Percentiles rank a stretch among this genome's conserved stretches.
These are phyloP conservation scores for Penicillium vulpinum DNA, from an alignment of 2,329 filamentous ascomycete genomes.

Conservation along the genomic window DNA sequence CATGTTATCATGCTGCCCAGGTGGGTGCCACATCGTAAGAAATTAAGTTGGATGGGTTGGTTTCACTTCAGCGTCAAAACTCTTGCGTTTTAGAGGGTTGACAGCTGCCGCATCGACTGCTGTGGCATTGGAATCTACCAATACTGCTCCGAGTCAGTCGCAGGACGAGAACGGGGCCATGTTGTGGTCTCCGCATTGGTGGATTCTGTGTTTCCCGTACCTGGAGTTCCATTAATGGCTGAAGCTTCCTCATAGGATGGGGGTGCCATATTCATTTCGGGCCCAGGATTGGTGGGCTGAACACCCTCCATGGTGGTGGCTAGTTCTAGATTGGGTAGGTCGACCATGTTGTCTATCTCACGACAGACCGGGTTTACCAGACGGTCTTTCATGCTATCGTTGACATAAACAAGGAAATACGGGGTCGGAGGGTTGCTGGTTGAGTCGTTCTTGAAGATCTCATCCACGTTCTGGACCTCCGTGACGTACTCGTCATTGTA, in stretches of 20 bases:
- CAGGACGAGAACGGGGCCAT: neutral
- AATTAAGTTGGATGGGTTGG: neutral
- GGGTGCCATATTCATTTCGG: conserved; percentile 32
- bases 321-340: neutral
- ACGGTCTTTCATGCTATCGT: conserved; percentile 62
- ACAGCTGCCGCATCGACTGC: conserved; percentile 10
- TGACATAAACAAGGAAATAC: conserved; percentile 82
- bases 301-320: conserved; percentile 20
- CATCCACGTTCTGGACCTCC: conserved; percentile 61
- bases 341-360: conserved; percentile 34
- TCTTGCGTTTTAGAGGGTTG: conserved; percentile 41
- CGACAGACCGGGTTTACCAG: conserved; percentile 60
- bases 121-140: conserved; percentile 13
- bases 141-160: conserved; percentile 1
- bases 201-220: conserved; percentile 5
- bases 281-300: conserved; percentile 10
- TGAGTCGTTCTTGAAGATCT: conserved; percentile 69
- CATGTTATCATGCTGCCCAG: conserved; percentile 13
- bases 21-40: neutral
- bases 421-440: conserved; percentile 68
- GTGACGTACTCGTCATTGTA: conserved; percentile 89
- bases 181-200: neutral
- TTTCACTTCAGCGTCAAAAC: conserved; percentile 18
- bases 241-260: conserved; percentile 31
- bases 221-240: conserved; percentile 11